Evolutionary conservation across 2,329 filamentous ascomycete genomes (phyloP), one percentile per base, ranked within the genome.

Genomic region (Pseudogymnoascus sp.): DNA sequence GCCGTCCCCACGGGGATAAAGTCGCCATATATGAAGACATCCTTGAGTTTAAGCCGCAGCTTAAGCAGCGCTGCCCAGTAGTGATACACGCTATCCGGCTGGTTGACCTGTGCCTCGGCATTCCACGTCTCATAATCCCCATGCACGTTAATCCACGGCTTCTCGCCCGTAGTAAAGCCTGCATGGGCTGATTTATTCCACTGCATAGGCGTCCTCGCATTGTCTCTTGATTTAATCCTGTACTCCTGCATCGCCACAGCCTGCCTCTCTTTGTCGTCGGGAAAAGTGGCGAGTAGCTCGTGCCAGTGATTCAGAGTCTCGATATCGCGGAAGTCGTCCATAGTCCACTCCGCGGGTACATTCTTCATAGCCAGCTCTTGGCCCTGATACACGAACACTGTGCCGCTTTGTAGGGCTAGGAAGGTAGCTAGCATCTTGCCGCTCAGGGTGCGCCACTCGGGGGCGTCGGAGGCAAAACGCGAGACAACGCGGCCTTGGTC

Each of bases 141-240:
- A 71, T 90, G 86, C 41, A 86, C 82, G 13, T 82, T 80, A 83
- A 92, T 91, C 89, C 89, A 92, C 2, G 88, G 86, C 63, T 78
- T 79, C 0, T 77, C 78, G 0, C 75, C 77, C 1, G 77, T 77
- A 0, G 86, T 86, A 76, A 92, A 92, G 10, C 89, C 89, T 0
- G 79, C 87, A 65, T 90, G 81, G 0, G 76, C 71, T 1, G 75
- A 77, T n/a, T 74, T 71, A 66, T 85, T 80, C 89, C 89, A 92
- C 71, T 90, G 88, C 74, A 92, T 86, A 0, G 89, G 89, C 0
- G 86, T 85, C 54, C 89, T 81, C 6, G 84, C 85, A 73, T 92
- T 89, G 74, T 92, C 89, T 21, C 89, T 74, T 6, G 82, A 85
- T 71, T 85, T 85, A 67, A 80, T 77, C 66, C 83, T 81, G 70